Conservation (phyloP, 139 green algal genomes). For the Choricystis sp. region DNA sequence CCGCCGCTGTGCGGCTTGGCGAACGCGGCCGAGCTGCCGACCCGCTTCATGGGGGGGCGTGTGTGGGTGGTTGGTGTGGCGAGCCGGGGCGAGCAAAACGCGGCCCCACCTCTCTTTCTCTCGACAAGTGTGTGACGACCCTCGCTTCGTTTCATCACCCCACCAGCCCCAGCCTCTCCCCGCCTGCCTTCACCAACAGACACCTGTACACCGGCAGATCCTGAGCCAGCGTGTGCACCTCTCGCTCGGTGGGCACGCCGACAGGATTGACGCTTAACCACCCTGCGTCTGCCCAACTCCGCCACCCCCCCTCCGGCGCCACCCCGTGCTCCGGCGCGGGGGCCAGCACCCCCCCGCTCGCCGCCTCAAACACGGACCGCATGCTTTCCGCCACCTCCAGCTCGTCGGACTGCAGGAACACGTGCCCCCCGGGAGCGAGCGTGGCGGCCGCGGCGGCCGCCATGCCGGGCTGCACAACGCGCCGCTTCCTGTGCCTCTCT, state of each 20-base stretch:
- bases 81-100: too few species aligned
- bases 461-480: slow-evolving; percentile 57
- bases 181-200: slow-evolving; percentile 3
- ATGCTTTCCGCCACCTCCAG: slow-evolving; percentile 31
- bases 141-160: too few species aligned
- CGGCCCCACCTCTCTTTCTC: not conserved
- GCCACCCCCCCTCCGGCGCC: not conserved
- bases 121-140: not conserved
- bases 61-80: too few species aligned
- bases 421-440: slow-evolving; percentile 13
- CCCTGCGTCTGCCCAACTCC: slow-evolving; percentile 17
- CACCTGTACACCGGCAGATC: slow-evolving; percentile 16
- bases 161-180: not conserved
- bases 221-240: slow-evolving; percentile 20
- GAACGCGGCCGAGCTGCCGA: too few species aligned
- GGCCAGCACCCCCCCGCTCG: slow-evolving; percentile 10
- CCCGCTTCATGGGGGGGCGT: too few species aligned
- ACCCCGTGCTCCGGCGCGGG: slow-evolving; percentile 2
- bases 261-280: slow-evolving; percentile 55
- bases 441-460: slow-evolving; percentile 16
- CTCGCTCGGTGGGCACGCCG: slow-evolving; percentile 51
- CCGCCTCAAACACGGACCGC: slow-evolving; percentile 32
- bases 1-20: not conserved
- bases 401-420: slow-evolving; percentile 71
- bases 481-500: slow-evolving; percentile 60